Evolutionary conservation across 139 green algal species (phyloP).

Genomic region (Tetraselmis chui): DNA sequence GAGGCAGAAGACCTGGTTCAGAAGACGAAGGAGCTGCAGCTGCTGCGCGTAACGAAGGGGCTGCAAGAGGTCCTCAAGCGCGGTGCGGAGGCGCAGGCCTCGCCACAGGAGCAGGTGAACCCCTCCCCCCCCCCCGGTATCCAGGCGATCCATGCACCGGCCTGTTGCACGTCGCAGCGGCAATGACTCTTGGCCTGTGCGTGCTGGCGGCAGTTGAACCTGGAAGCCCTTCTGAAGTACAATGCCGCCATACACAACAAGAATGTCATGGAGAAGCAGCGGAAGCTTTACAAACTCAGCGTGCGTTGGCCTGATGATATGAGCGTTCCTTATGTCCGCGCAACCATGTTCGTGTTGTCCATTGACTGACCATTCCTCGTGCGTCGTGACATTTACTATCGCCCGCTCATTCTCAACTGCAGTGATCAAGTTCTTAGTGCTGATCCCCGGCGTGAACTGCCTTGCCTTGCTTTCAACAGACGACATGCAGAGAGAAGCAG

Average conservation of each 20-base stretch:
- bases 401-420: too few relatives aligned
- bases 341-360: too few relatives aligned
- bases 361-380: too few relatives aligned
- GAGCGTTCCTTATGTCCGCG: too few relatives aligned
- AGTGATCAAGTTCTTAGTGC: too few relatives aligned
- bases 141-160: slow-evolving; percentile 38
- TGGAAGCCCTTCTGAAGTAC: neutral
- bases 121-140: neutral
- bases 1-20: slow-evolving; percentile 49
- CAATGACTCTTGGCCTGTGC: slow-evolving; percentile 2
- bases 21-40: slow-evolving; percentile 62
- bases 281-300: too few relatives aligned
- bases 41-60: slow-evolving; percentile 65
- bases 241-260: neutral
- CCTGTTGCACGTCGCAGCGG: too few relatives aligned
- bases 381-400: too few relatives aligned
- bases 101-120: neutral
- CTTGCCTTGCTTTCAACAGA: too few relatives aligned
- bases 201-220: neutral
- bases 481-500: neutral
- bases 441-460: too few relatives aligned
- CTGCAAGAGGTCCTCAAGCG: slow-evolving; percentile 41
- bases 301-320: too few relatives aligned
- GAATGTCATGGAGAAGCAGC: neutral
- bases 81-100: neutral